Evolutionary conservation across 306 rosid genomes (phyloP), one percentile per base, ranked within the genome.

Genomic region (Prunus armeniaca): DNA sequence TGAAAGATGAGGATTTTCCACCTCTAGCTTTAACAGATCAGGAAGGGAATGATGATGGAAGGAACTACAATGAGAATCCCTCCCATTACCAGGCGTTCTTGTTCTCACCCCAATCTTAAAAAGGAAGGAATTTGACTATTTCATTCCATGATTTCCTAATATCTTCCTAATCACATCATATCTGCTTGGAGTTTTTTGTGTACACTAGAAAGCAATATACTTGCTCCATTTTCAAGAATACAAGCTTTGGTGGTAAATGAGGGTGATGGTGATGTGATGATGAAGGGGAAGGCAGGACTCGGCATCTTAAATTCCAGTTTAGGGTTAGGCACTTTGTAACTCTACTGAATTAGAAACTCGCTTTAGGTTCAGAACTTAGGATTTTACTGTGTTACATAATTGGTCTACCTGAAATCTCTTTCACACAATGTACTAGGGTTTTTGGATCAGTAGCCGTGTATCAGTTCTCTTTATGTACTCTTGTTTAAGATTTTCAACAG

Each of bases 1-100:
- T 82, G 84, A 79, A 89, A 75, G 87, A 69, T 61, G 87, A 82
- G 78, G 85, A 76, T 84, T 67, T 80, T 72, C 75, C 70, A 14
- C 86, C 73, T 71, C 61, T 71, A 50, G 68, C 80, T 51, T 69
- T 66, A 47, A 47, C 41, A 68, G 70, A 68, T 56, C 81, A 38
- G 70, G 65, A 80, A 78, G 88, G 71, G 67, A 84, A 74, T 55
- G 82, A 50, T 70, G 74, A 56, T 71, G 86, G 84, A 54, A 76
- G 73, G 75, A 72, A 69, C 81, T 67, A 49, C 60, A 51, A 25
- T 61, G 78, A 41, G 69, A 75, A 75, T 30, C 60, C 57, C 32
- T 27, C 61, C 45, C 69, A 19, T 57, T 75, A 50, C 61, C 58
- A 13, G 79, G 68, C 41, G 69, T 69, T 65, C 55, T 41, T 62